Evolutionary conservation across 2,329 filamentous ascomycete species (phyloP).

Genomic region (Botrytis byssoidea): DNA sequence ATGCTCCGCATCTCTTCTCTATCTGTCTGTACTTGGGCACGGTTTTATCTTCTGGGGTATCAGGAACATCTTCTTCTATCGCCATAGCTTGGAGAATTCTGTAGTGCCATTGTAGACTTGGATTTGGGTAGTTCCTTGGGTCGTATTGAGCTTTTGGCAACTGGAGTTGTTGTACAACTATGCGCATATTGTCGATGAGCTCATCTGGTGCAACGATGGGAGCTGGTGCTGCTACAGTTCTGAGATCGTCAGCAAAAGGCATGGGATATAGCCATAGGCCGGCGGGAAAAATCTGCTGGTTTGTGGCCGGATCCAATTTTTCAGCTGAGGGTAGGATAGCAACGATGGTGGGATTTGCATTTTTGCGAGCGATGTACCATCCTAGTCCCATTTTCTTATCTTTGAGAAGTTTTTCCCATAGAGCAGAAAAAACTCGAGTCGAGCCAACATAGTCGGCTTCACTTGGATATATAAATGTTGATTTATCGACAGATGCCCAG

Average conservation of each 20-base stretch:
- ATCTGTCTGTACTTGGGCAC: slow-evolving; percentile 84
- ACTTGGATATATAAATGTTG: slow-evolving; percentile 90
- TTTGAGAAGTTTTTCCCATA: slow-evolving; percentile 82
- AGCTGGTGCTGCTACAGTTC: slow-evolving; percentile 62
- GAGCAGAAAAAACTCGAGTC: slow-evolving; percentile 84
- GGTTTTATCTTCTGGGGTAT: slow-evolving; percentile 71
- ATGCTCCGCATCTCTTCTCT: slow-evolving; percentile 73
- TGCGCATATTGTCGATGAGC: slow-evolving; percentile 78
- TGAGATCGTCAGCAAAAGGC: slow-evolving; percentile 85
- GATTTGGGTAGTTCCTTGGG: slow-evolving; percentile 85
- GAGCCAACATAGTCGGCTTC: slow-evolving; percentile 89
- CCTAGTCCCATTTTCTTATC: slow-evolving; percentile 80
- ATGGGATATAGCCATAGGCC: slow-evolving; percentile 88
- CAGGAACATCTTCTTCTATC: slow-evolving; percentile 83
- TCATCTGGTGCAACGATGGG: slow-evolving; percentile 61
- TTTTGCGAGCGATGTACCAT: slow-evolving; percentile 83
- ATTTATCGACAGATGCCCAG: slow-evolving; percentile 84
- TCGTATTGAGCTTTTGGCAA: slow-evolving; percentile 84
- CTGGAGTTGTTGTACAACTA: slow-evolving; percentile 71
- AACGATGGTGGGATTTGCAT: slow-evolving; percentile 75
- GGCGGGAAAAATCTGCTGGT: slow-evolving; percentile 70
- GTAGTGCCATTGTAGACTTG: slow-evolving; percentile 95
- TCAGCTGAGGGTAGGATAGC: slow-evolving; percentile 77
- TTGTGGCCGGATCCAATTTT: slow-evolving; percentile 60
- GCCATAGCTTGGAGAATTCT: slow-evolving; percentile 88